Evolutionary conservation across 495 filamentous ascomycete species (phyloP).

Genomic region (Pseudevernia furfuracea): DNA sequence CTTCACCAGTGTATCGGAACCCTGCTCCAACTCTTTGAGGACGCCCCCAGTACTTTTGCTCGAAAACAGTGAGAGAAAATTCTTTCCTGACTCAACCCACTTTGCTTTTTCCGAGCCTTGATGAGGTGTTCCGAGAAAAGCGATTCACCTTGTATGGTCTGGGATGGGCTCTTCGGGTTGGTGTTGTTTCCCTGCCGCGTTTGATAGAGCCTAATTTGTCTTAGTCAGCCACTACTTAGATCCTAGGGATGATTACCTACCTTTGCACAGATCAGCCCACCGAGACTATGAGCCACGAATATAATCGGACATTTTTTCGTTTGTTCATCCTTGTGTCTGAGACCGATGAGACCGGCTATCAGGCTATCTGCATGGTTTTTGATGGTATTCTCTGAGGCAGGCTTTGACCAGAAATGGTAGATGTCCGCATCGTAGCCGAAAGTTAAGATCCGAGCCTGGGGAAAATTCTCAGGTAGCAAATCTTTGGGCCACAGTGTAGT

Average conservation of each 20-base stretch:
- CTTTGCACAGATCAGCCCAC: not conserved
- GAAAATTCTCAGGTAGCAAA: not conserved
- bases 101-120: not conserved
- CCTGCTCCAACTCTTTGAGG: not conserved
- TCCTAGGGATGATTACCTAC: not conserved
- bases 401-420: not conserved
- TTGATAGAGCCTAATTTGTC: not conserved
- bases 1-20: not conserved
- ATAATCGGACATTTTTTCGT: not conserved
- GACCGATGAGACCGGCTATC: not conserved
- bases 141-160: not conserved
- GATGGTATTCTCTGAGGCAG: not conserved
- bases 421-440: not conserved
- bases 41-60: not conserved
- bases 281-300: not conserved
- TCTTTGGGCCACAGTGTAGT: not conserved
- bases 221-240: not conserved
- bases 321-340: not conserved
- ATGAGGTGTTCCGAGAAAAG: not conserved
- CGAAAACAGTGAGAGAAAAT: not conserved
- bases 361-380: not conserved
- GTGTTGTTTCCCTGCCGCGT: not conserved
- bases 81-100: not conserved
- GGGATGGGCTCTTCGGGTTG: not conserved
- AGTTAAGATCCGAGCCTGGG: not conserved